These are phyloP conservation scores for Ophiostoma quercus DNA, from an alignment of 2,329 filamentous ascomycete genomes.

Conservation along the genomic window DNA sequence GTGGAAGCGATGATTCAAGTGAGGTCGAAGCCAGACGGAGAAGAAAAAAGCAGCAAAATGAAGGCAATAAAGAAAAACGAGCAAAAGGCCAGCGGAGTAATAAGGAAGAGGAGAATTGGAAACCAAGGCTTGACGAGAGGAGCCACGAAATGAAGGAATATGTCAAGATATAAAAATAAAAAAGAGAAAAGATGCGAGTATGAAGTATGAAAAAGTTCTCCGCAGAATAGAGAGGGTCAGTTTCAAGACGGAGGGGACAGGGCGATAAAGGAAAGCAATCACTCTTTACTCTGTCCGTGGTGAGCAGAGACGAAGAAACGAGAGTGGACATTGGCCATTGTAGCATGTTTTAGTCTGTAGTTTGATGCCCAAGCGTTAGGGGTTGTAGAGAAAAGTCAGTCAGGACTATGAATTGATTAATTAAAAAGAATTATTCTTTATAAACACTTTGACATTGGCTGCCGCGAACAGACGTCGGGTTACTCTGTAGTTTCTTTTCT, in stretches of 20 bases:
- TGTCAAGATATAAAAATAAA: no score
- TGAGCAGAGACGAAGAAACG: not conserved
- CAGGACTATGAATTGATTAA: not conserved
- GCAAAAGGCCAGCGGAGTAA: not conserved
- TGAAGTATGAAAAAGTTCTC: not conserved
- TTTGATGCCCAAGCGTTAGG: constrained; percentile 6
- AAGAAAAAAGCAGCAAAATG: not conserved
- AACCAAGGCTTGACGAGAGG: not conserved
- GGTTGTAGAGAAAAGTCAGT: not conserved
- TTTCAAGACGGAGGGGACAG: constrained; percentile 11
- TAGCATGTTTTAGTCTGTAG: constrained; percentile 9
- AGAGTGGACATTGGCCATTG: not conserved
- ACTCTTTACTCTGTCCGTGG: not conserved
- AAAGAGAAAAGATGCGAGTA: no score
- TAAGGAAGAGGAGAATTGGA: not conserved
- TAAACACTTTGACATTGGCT: not conserved
- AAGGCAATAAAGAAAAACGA: not conserved
- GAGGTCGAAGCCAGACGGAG: not conserved
- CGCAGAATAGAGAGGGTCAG: constrained; percentile 11
- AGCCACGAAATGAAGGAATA: constrained; percentile 4
- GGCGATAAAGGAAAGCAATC: constrained; percentile 2
- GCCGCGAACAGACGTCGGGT: not conserved
- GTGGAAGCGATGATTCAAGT: not conserved
- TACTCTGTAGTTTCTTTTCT: not conserved
- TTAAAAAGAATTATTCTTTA: not conserved